These are phyloP conservation scores for Zymoseptoria crescenta DNA, from an alignment of 2,329 filamentous ascomycete genomes.

Conservation along the genomic window DNA sequence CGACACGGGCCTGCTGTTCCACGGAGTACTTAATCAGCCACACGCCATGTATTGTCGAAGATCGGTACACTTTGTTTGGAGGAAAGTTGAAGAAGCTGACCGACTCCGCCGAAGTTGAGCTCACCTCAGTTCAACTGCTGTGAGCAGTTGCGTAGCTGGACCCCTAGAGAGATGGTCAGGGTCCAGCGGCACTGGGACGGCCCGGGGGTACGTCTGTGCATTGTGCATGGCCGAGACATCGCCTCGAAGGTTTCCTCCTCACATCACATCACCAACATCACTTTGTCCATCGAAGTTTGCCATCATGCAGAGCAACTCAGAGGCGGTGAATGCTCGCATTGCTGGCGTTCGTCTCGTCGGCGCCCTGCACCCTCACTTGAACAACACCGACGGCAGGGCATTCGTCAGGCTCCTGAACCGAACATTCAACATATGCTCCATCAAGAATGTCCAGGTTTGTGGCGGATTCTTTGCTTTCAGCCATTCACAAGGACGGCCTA, in stretches of 20 bases:
- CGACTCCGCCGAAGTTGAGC: neutral
- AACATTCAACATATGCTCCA: constrained; percentile 18
- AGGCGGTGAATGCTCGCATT: neutral
- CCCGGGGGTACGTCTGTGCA: too few species aligned
- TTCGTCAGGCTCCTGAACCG: constrained; percentile 8
- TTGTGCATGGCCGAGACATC: neutral
- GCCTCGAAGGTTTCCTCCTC: neutral
- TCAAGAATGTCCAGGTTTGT: constrained; percentile 20
- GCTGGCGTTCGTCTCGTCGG: neutral
- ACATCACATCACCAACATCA: neutral
- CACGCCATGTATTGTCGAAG: neutral
- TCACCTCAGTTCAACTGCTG: neutral
- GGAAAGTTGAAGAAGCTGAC: neutral
- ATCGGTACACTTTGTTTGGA: neutral
- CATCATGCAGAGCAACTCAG: neutral
- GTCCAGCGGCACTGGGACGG: neutral
- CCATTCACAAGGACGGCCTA: constrained; percentile 1
- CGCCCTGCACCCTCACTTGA: neutral
- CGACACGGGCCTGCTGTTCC: neutral
- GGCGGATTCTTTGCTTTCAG: neutral
- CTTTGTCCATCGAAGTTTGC: neutral
- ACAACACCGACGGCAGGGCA: neutral
- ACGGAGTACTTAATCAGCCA: neutral
- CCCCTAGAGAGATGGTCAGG: neutral
- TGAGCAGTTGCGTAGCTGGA: neutral